Evolutionary conservation across 1,284 basidiomycete genomes (phyloP), one percentile per base, ranked within the genome.

Genomic region (Microbotryum lychnidis-dioicae): DNA sequence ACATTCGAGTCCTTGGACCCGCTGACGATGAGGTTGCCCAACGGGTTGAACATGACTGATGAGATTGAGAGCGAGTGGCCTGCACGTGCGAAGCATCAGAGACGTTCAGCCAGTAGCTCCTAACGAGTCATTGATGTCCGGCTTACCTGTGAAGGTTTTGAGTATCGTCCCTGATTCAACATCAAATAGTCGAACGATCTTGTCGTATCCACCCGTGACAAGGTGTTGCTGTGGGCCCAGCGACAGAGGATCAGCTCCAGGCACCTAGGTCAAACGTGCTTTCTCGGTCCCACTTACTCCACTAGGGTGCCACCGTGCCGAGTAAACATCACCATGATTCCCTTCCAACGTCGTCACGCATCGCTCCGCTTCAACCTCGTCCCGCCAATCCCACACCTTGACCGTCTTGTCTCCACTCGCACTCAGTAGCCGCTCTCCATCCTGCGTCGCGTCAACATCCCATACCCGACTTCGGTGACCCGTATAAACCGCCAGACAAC

Each of bases 1-100:
- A 80, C 75, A 27, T 76, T 75, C 29, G 76, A 77, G 68, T 80
- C 79, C 61, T 79, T 79, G 0, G 75, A 73, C 63, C 78, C 78
- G 0, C 76, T 77, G 3, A 77, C 77, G 25, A 79, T 73, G 31
- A 78, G 63, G 58, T 75, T 77, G 16, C 78, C 78, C 1, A 76
- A 73, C 6, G 76, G 75, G 54, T 77, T 77, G 55, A 76, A 79
- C 18, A 77, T 74, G 12, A 78, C 76, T 0, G 75, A 74, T 12
- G 77, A 73, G 21, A 78, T 74, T 54, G 76, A 76, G 42, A 77
- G 72, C 42, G 75, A 73, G 61, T 79, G 79, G 0, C 79, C 79
- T 59, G 44, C 21, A 25, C n/a, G 10, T 20, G 5, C n/a, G 10
- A n/a, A 4, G 20, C 7, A 23, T 9, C 7, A 50, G 6, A 27